Evolutionary conservation across 2,329 filamentous ascomycete genomes (phyloP).

Genomic region (Nothomitra cinnamomea): DNA sequence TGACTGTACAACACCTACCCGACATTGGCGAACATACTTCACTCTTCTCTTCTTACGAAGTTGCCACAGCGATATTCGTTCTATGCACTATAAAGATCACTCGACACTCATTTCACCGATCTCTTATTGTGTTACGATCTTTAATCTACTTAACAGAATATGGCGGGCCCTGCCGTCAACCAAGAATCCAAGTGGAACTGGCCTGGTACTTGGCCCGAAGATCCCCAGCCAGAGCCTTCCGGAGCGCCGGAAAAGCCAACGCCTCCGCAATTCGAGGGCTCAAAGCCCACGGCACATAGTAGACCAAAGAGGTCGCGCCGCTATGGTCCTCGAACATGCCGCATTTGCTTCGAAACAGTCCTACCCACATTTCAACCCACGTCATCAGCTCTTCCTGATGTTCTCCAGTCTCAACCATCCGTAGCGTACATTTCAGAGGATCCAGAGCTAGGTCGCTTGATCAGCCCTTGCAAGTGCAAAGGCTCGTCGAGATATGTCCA

Average conservation of each 20-base stretch:
- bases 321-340: slow-evolving; percentile 61
- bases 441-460: slow-evolving; percentile 54
- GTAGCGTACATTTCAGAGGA: slow-evolving; percentile 61
- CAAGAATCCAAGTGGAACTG: not conserved
- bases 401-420: slow-evolving; percentile 37
- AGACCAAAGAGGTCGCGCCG: slow-evolving; percentile 22
- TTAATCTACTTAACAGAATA: not conserved
- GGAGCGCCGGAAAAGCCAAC: not conserved
- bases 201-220: slow-evolving; percentile 1
- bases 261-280: not conserved
- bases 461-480: slow-evolving; percentile 86
- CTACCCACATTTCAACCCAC: slow-evolving; percentile 40
- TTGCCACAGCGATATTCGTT: not conserved
- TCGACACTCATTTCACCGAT: not conserved
- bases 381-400: slow-evolving; percentile 35
- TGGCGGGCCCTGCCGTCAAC: not conserved
- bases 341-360: slow-evolving; percentile 71
- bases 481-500: slow-evolving; percentile 89
- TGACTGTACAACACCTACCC: not conserved
- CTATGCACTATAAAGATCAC: not conserved
- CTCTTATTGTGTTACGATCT: not conserved
- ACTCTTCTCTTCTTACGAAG: no score
- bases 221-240: not conserved
- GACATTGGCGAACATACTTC: not conserved
- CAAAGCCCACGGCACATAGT: slow-evolving; percentile 11